phyloP scores from a whole-genome alignment of 352 stramenopile species.

The Phytophthora chlamydospora region DNA sequence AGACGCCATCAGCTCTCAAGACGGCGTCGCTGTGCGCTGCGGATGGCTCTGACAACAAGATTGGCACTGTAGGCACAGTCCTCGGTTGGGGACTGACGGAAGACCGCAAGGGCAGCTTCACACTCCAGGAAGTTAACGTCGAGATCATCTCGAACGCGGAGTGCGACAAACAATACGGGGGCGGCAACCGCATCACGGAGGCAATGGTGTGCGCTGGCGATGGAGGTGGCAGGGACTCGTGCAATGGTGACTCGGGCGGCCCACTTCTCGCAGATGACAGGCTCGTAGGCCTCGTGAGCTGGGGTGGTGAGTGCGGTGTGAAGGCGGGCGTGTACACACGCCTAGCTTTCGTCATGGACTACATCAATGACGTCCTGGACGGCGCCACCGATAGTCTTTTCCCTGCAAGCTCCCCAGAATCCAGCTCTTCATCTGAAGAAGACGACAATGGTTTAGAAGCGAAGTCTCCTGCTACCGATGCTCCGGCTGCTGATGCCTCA shows the following conservation, averaged over 20 bases:
- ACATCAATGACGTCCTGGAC: constrained; percentile 57
- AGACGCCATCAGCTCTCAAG: constrained; percentile 30
- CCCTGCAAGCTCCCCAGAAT: neutral
- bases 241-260: constrained; percentile 69
- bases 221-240: constrained; percentile 53
- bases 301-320: constrained; percentile 56
- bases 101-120: constrained; percentile 33
- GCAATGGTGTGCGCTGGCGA: constrained; percentile 64
- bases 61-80: constrained; percentile 50
- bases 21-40: constrained; percentile 30
- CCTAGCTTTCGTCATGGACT: constrained; percentile 51
- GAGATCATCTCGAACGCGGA: constrained; percentile 49
- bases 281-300: constrained; percentile 66
- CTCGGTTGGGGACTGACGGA: constrained; percentile 57
- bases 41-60: constrained; percentile 47
- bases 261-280: constrained; percentile 50
- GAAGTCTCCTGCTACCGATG: constrained; percentile 6
- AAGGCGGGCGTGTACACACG: constrained; percentile 60
- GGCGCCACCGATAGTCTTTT: constrained; percentile 14
- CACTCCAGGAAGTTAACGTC: constrained; percentile 51
- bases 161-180: constrained; percentile 40
- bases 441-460: neutral
- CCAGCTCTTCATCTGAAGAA: neutral
- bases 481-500: constrained; percentile 5
- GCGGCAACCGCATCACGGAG: constrained; percentile 52